These are phyloP conservation scores for Furcasterigmium sp. DNA, from an alignment of 2,329 filamentous ascomycete genomes.

Conservation along the genomic window DNA sequence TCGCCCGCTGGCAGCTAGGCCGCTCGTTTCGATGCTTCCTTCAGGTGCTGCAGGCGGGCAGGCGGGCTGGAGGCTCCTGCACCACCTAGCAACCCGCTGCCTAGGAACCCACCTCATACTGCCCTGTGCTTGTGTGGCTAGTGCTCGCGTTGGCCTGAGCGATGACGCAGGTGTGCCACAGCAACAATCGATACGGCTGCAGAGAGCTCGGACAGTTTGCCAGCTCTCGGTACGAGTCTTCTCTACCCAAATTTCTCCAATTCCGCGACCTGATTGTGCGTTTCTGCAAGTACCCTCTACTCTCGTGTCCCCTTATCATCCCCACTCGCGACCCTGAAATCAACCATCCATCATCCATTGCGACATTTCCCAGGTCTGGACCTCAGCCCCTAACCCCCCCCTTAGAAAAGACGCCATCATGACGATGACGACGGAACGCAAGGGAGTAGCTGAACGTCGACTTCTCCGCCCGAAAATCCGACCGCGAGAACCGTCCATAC, in stretches of 20 bases:
- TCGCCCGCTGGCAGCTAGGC: too few relatives aligned
- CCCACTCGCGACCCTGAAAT: conserved; percentile 4
- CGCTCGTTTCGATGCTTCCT: background rate
- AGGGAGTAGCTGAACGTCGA: background rate
- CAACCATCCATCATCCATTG: conserved; percentile 2
- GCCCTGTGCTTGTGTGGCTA: too few relatives aligned
- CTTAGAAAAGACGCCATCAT: background rate
- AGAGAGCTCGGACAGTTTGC: background rate
- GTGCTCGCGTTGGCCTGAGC: conserved; percentile 9
- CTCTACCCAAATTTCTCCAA: too few relatives aligned
- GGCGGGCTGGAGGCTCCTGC: too few relatives aligned
- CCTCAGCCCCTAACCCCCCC: background rate
- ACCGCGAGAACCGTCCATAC: background rate
- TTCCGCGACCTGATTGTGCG: too few relatives aligned
- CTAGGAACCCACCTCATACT: too few relatives aligned
- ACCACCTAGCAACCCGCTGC: too few relatives aligned
- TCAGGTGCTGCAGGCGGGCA: conserved; percentile 1
- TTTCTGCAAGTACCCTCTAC: conserved; percentile 3
- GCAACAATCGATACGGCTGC: conserved; percentile 8
- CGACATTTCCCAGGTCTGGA: conserved; percentile 1
- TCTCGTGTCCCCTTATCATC: background rate
- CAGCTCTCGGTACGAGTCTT: background rate
- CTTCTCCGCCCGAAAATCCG: background rate
- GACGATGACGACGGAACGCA: background rate
- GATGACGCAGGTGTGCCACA: conserved; percentile 15